Percentiles rank a stretch among this genome's conserved stretches.
phyloP scores from a whole-genome alignment of 2,329 filamentous ascomycete species.

The Scytalidium sp. region DNA sequence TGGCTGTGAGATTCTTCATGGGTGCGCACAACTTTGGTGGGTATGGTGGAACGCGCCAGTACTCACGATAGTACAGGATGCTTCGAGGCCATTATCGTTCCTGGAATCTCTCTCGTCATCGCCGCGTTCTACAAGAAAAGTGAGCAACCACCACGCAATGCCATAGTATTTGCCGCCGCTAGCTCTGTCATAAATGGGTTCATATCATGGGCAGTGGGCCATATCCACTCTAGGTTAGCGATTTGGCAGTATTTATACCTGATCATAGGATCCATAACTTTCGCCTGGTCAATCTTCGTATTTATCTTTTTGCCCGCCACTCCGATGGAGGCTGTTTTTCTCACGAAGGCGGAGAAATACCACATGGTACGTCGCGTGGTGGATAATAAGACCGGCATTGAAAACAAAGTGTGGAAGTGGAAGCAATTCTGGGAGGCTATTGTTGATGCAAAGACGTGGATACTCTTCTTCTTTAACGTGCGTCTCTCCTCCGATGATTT shows the following conservation, averaged over 20 bases:
- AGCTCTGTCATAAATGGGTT: constrained; percentile 26
- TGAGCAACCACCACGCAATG: constrained; percentile 33
- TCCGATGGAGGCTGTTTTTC: constrained; percentile 39
- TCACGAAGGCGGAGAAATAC: constrained; percentile 35
- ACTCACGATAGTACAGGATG: not conserved
- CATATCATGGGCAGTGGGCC: constrained; percentile 25
- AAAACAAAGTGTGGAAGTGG: constrained; percentile 43
- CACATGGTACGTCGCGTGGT: constrained; percentile 47
- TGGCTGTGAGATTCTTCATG: constrained; percentile 33
- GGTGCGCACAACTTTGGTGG: constrained; percentile 17
- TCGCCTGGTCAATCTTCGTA: constrained; percentile 31
- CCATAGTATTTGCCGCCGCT: constrained; percentile 33
- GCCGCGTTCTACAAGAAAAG: constrained; percentile 35
- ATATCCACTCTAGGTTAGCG: constrained; percentile 15
- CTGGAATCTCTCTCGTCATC: constrained; percentile 34
- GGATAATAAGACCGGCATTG: constrained; percentile 52
- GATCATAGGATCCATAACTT: constrained; percentile 19
- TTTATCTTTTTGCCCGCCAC: constrained; percentile 44
- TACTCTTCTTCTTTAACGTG: constrained; percentile 8
- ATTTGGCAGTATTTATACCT: constrained; percentile 14
- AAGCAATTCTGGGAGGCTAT: constrained; percentile 47
- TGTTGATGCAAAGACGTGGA: constrained; percentile 31
- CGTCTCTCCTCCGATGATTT: constrained; percentile 13
- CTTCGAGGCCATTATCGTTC: constrained; percentile 10
- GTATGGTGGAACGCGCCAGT: constrained; percentile 4